These are phyloP conservation scores for Geum urbanum DNA, from an alignment of 306 rosid species.

Conservation along the genomic window DNA sequence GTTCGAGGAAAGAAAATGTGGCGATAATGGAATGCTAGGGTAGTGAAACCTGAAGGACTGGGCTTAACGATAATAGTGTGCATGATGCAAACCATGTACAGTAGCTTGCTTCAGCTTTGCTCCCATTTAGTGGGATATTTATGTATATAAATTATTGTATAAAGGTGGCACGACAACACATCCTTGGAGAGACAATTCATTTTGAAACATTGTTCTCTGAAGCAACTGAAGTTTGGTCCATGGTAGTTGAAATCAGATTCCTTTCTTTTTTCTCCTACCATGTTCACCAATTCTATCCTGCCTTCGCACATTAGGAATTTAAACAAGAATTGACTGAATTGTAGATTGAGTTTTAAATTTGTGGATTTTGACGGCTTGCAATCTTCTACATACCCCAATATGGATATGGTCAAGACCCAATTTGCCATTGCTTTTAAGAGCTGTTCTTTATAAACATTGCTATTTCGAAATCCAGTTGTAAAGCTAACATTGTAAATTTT, in stretches of 20 bases:
- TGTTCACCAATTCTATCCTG: neutral
- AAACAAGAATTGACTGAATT: too few species aligned
- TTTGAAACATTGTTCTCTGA: neutral
- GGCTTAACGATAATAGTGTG: conserved; percentile 18
- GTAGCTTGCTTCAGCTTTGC: neutral
- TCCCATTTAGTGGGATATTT: conserved; percentile 12
- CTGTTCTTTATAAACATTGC: too few species aligned
- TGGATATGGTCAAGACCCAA: too few species aligned
- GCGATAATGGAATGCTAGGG: conserved; percentile 14
- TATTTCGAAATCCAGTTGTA: too few species aligned
- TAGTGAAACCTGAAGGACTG: conserved; percentile 11
- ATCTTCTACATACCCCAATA: too few species aligned
- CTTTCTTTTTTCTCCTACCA: neutral
- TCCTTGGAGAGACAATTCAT: neutral
- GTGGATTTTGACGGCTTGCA: neutral
- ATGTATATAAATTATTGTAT: neutral
- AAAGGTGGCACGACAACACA: neutral
- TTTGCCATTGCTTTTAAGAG: too few species aligned
- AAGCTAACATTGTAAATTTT: too few species aligned
- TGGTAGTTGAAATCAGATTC: neutral
- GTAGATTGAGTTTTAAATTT: neutral
- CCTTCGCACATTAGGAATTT: too few species aligned
- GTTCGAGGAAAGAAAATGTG: neutral
- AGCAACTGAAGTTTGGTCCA: neutral
- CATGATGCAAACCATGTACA: neutral